Base-by-base conservation (phyloP, 305 asterid species). In the Ruellia speciosa region DNA sequence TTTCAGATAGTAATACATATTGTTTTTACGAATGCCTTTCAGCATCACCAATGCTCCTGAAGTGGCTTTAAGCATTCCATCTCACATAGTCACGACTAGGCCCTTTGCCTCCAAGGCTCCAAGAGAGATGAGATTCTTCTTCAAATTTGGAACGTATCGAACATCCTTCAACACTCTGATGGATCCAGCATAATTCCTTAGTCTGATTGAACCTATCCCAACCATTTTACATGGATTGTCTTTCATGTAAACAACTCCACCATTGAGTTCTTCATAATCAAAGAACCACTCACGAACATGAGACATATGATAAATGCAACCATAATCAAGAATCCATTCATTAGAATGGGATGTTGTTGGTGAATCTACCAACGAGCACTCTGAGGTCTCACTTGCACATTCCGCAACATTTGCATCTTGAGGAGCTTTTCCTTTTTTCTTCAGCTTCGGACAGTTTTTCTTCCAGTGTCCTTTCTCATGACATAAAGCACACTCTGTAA, bases 381-480 rank as follows among this genome's bases (percentile, higher is more conserved):
- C 51, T 46, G 51, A 46, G 6, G 8, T 14, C 6, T 39, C n/a
- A n/a, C n/a, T n/a, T n/a, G n/a, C n/a, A n/a, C n/a, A n/a, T n/a
- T n/a, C n/a, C n/a, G n/a, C n/a, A n/a, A n/a, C n/a, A n/a, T n/a
- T n/a, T n/a, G n/a, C n/a, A n/a, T n/a, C n/a, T n/a, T n/a, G n/a
- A n/a, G 14, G 41, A 24, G 58, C 0, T 14, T 31, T 54, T 40
- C 60, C 60, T 34, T 33, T 56, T 0, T 56, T 34, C 1, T 56
- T 11, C 28, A 56, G 9, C 49, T 56, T 56, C 9, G 49, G 49
- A 14, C 49, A 56, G n/a, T 56, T 19, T 34, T 56, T 56, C 60
- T 56, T 56, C 60, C 60, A 56, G 49, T 56, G 49, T 33, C 60
- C 49, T 39, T 56, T 56, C 49, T 56, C 60, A 37, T 60, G 35